phyloP scores from a whole-genome alignment of 2,329 filamentous ascomycete genomes.

The Fusarium subglutinans region DNA sequence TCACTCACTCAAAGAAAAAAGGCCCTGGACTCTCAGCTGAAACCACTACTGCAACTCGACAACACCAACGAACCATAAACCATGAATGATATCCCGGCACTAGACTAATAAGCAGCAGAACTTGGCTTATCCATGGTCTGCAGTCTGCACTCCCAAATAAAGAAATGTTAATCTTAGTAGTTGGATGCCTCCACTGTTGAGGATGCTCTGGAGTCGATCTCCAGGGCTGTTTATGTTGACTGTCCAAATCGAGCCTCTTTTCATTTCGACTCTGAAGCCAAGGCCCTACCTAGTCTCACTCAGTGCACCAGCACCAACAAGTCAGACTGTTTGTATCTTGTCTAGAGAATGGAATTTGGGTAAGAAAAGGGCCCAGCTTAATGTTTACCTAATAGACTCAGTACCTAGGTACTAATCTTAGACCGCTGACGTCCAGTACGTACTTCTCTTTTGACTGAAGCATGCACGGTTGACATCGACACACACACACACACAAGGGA shows the following conservation, averaged over 20 bases:
- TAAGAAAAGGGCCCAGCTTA: not conserved
- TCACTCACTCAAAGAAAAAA: not conserved
- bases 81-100: constrained; percentile 1
- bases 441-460: not conserved
- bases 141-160: not conserved
- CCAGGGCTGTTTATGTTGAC: constrained; percentile 11
- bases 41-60: constrained; percentile 29
- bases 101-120: constrained; percentile 6
- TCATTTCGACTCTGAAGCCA: constrained; percentile 18
- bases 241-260: constrained; percentile 12
- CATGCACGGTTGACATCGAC: constrained; percentile 14
- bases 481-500: constrained; percentile 7
- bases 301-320: constrained; percentile 6
- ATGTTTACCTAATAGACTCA: not conserved
- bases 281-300: not conserved
- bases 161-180: constrained; percentile 8
- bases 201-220: not conserved
- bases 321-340: constrained; percentile 4
- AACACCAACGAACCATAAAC: constrained; percentile 11
- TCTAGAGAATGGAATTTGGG: not conserved
- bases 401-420: not conserved
- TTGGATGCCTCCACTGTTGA: constrained; percentile 2
- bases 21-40: constrained; percentile 20
- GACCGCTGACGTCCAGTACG: not conserved
- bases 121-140: not conserved